These are phyloP conservation scores for Saturnispora mendoncae DNA, from an alignment of 805 yeast species.

Conservation along the genomic window DNA sequence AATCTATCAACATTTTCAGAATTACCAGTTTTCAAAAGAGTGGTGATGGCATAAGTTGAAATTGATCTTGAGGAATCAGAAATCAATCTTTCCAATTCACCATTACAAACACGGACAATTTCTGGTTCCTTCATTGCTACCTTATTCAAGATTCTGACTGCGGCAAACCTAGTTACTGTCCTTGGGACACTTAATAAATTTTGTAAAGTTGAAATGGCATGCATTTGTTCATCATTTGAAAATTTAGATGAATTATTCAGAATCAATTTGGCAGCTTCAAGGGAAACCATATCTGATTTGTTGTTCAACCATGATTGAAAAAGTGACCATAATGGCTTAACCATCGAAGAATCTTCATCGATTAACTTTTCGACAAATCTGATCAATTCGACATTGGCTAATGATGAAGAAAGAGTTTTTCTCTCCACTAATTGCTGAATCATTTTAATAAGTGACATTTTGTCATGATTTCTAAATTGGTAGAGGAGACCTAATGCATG, in stretches of 20 bases:
- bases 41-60: conserved; percentile 95
- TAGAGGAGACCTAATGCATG: conserved; percentile 91
- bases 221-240: conserved; percentile 54
- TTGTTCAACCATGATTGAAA: conserved; percentile 65
- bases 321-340: conserved; percentile 51
- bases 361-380: conserved; percentile 70
- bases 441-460: conserved; percentile 87
- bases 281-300: conserved; percentile 80
- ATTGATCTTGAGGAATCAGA: conserved; percentile 85
- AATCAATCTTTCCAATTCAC: conserved; percentile 78
- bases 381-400: conserved; percentile 79
- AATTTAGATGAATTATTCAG: conserved; percentile 43
- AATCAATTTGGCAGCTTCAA: conserved; percentile 82
- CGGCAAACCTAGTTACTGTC: conserved; percentile 84
- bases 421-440: conserved; percentile 65
- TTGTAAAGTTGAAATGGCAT: conserved; percentile 68
- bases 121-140: conserved; percentile 78
- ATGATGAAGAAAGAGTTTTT: conserved; percentile 59
- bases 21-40: conserved; percentile 89
- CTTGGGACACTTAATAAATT: conserved; percentile 78
- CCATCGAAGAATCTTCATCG: conserved; percentile 59
- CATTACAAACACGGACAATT: conserved; percentile 66
- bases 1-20: conserved; percentile 82
- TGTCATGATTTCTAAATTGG: conserved; percentile 81
- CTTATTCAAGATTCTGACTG: conserved; percentile 81